Base-by-base conservation (phyloP, 2,329 filamentous ascomycete genomes). In the Esteya vermicola region DNA sequence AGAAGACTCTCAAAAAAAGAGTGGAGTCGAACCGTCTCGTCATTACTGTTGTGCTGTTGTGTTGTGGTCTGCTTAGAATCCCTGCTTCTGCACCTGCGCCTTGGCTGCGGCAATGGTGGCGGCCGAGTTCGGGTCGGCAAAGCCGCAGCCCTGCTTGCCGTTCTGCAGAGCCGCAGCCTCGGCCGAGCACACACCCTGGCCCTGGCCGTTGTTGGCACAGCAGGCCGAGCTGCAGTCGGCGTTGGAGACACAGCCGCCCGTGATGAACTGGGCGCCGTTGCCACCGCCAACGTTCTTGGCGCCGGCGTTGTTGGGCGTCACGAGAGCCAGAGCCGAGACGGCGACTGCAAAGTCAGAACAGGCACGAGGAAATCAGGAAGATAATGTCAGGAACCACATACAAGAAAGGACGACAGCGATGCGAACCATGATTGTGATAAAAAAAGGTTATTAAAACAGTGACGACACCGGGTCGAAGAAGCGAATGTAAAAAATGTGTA, bases 121-220 rank as follows among this genome's bases (percentile, higher is more conserved):
- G 1, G 43, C 44, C 9, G 54, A 44, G 38, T 57, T 54, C 36
- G 54, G 54, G 44, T 57, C 55, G 33, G 47, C 48, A 43, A 57
- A 57, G 41, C 50, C 47, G 44, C 55, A 57, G 32, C 55, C 55
- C n/a, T 48, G 45, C 53, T 57, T 57, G 40, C 55, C 55, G 47
- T 53, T 53, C 47, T 57, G 54, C 43, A 50, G 48, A 40, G 48
- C 44, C 5, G 54, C 55, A n/a, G 48, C 53, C 34, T 46, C 50
- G 42, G 50, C 54, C 19, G 53, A 56, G 50, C 54, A 57, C 41
- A 57, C 51, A 33, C 54, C 54, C 30, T 47, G 43, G n/a, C 49
- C 49, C 27, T 43, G 42, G 40, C 49, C 49, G 46, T 54, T 50
- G 42, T 53, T 52, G 41, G 52, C 55, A 45, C 53, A 56, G 31